Conservation (phyloP, 371 early-diverging fungal species). For the Nematocida ironsii region DNA sequence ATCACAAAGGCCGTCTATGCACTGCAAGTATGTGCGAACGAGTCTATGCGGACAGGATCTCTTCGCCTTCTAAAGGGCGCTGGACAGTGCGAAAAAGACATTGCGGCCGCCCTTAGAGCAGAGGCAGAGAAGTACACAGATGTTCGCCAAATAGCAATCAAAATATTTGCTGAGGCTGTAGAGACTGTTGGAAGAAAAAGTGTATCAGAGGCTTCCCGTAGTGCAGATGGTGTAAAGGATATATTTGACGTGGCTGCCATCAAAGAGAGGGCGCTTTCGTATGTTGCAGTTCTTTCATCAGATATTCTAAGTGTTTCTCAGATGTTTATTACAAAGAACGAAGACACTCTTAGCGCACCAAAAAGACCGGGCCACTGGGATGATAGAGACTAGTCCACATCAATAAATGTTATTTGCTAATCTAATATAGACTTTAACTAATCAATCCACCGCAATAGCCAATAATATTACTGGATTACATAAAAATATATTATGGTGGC, state of each 20-base stretch:
- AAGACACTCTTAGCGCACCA: constrained; percentile 52
- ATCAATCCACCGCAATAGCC: too few species aligned
- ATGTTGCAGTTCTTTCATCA: constrained; percentile 65
- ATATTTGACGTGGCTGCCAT: constrained; percentile 62
- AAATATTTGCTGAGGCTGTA: constrained; percentile 29
- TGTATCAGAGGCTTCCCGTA: constrained; percentile 29
- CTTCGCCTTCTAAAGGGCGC: constrained; percentile 41
- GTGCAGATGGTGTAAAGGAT: constrained; percentile 7
- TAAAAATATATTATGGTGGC: too few species aligned
- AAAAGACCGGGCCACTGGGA: constrained; percentile 57
- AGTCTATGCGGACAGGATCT: constrained; percentile 50
- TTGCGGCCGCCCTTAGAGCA: constrained; percentile 3
- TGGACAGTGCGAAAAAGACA: constrained; percentile 41
- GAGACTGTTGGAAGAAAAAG: constrained; percentile 28
- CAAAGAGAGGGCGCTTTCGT: constrained; percentile 63
- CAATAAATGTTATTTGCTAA: not conserved
- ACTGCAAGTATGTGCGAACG: constrained; percentile 45
- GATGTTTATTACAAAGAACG: constrained; percentile 67
- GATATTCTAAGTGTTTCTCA: constrained; percentile 66
- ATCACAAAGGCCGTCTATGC: constrained; percentile 53
- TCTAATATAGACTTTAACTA: too few species aligned
- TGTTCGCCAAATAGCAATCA: constrained; percentile 27
- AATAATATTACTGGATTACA: too few species aligned
- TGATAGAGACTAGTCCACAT: constrained; percentile 19
- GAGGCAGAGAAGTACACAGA: constrained; percentile 41